Percentiles rank a stretch among this genome's conserved stretches.
These are phyloP conservation scores for Melaleuca quinquenervia DNA, from an alignment of 345 rosid genomes.

Conservation along the genomic window DNA sequence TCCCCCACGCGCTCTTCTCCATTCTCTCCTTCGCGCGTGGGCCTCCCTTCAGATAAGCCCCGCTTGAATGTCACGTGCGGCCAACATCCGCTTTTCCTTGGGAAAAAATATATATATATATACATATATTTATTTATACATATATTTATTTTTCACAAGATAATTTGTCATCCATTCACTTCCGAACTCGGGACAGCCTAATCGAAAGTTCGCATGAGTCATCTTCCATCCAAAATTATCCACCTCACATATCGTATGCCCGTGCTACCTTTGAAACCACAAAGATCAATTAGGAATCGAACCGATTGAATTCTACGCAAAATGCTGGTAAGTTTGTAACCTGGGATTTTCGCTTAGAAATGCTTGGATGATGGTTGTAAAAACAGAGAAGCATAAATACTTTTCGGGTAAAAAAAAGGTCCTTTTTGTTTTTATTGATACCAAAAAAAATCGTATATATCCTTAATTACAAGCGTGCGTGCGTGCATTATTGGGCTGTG, in stretches of 20 bases:
- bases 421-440: not conserved
- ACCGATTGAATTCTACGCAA: not conserved
- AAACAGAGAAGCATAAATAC: not conserved
- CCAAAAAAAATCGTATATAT: not conserved
- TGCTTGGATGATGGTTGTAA: not conserved
- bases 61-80: not conserved
- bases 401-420: too few relatives aligned
- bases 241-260: too few relatives aligned
- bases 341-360: not conserved
- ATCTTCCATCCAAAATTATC: too few relatives aligned
- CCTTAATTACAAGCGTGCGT: not conserved
- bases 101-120: too few relatives aligned
- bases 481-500: not conserved
- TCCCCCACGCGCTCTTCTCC: not conserved
- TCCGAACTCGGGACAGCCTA: too few relatives aligned
- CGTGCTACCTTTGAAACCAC: too few relatives aligned
- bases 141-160: too few relatives aligned
- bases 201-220: too few relatives aligned
- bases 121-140: too few relatives aligned
- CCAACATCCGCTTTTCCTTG: not conserved
- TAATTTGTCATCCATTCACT: too few relatives aligned
- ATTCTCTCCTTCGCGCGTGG: not conserved
- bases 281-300: too few relatives aligned
- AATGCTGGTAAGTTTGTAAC: accelerated
- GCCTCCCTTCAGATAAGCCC: not conserved